phyloP scores from a whole-genome alignment of 2,329 filamentous ascomycete genomes.

The Dothiorella sarmentorum region DNA sequence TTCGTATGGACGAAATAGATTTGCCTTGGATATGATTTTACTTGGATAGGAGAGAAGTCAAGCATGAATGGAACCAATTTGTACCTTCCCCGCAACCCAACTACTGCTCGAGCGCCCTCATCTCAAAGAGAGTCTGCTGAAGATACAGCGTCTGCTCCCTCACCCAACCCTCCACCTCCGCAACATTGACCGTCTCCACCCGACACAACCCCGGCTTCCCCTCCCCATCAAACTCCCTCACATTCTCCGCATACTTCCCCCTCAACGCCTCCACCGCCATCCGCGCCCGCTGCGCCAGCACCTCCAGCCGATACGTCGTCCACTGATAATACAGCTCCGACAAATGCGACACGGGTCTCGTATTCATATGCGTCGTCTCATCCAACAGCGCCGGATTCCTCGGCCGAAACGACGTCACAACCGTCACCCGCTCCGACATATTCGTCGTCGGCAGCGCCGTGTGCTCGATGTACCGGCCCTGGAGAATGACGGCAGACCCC shows the following conservation, averaged over 20 bases:
- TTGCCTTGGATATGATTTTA: not conserved
- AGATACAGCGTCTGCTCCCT: slow-evolving; percentile 32
- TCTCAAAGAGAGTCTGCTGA: slow-evolving; percentile 30
- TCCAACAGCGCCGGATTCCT: slow-evolving; percentile 39
- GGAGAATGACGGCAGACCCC: slow-evolving; percentile 40
- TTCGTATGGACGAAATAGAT: not conserved
- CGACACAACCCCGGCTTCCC: slow-evolving; percentile 26
- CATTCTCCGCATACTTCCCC: slow-evolving; percentile 25
- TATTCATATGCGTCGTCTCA: slow-evolving; percentile 38
- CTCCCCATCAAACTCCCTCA: slow-evolving; percentile 23
- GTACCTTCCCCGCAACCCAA: no score
- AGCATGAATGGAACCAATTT: not conserved
- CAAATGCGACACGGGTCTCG: slow-evolving; percentile 16
- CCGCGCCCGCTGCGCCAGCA: slow-evolving; percentile 4
- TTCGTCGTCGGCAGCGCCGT: slow-evolving; percentile 41
- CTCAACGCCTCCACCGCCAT: slow-evolving; percentile 23
- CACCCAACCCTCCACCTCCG: slow-evolving; percentile 27
- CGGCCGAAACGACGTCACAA: slow-evolving; percentile 48
- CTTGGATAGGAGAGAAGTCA: not conserved
- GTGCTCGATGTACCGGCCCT: slow-evolving; percentile 47
- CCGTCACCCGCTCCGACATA: slow-evolving; percentile 45
- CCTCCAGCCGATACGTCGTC: not conserved
- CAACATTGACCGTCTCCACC: slow-evolving; percentile 28
- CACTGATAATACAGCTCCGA: not conserved
- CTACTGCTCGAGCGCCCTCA: slow-evolving; percentile 25